A percentile compares a stretch with the other conserved stretches of the same genome.
Conservation (phyloP, 2,329 filamentous ascomycete species). For the Raffaelea arxii region DNA sequence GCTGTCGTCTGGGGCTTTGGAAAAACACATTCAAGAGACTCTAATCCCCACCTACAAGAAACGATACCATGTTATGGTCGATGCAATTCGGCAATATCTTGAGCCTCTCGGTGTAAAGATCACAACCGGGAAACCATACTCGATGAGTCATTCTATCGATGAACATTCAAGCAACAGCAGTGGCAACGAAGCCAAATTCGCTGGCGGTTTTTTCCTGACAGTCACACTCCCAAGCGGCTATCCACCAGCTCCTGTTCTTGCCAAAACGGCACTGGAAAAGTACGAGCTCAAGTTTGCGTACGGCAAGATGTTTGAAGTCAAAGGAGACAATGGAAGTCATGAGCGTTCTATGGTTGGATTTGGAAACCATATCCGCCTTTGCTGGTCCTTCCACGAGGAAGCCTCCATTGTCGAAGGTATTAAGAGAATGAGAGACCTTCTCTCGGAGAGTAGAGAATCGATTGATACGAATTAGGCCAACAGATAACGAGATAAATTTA, state of each 20-base stretch:
- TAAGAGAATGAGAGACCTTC: background rate
- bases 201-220: background rate
- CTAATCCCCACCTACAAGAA: constrained; percentile 20
- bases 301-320: background rate
- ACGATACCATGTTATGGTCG: constrained; percentile 7
- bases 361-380: background rate
- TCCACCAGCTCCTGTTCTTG: background rate
- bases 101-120: constrained; percentile 5
- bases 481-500: too few species aligned
- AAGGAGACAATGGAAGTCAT: background rate
- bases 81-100: constrained; percentile 4
- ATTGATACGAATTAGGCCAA: too few species aligned
- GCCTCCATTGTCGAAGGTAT: background rate
- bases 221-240: background rate
- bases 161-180: background rate
- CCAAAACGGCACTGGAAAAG: background rate
- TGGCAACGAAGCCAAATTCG: background rate
- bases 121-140: constrained; percentile 3
- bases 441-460: background rate
- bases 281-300: background rate
- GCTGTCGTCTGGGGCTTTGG: constrained; percentile 39
- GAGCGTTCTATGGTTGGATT: background rate
- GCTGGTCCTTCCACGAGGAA: background rate
- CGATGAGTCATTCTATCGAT: background rate
- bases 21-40: constrained; percentile 39